Evolutionary conservation across 345 rosid genomes (phyloP).

Genomic region (Dimocarpus longan): DNA sequence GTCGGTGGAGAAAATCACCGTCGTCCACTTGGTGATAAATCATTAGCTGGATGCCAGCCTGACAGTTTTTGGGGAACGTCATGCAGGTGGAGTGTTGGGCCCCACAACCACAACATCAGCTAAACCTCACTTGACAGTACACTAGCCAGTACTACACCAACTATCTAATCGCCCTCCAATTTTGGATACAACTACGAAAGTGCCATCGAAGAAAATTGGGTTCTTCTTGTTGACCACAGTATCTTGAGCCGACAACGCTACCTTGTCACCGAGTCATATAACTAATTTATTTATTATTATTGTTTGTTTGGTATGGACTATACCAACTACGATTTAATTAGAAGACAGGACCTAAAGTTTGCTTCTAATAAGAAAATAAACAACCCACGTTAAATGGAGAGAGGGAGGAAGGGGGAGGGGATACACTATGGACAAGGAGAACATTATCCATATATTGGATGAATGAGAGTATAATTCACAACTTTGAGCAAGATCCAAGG

Average conservation of each 20-base stretch:
- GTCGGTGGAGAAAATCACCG: conserved; percentile 9
- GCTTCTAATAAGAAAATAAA: too few relatives aligned
- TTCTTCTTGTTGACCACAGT: background rate
- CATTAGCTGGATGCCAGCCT: background rate
- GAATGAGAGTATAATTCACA: too few relatives aligned
- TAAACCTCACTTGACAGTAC: background rate
- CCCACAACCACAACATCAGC: background rate
- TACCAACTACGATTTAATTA: too few relatives aligned
- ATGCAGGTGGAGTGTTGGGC: background rate
- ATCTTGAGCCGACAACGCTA: background rate
- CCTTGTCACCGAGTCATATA: background rate
- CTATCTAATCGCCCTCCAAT: background rate
- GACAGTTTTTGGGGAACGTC: background rate
- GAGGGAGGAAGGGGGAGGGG: too few relatives aligned
- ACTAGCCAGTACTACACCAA: background rate
- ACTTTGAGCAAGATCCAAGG: too few relatives aligned
- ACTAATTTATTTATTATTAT: too few relatives aligned
- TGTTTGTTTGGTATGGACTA: too few relatives aligned
- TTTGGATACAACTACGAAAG: background rate
- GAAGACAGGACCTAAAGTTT: too few relatives aligned
- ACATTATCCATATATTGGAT: too few relatives aligned
- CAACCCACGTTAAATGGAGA: too few relatives aligned
- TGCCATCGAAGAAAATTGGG: background rate
- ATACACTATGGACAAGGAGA: too few relatives aligned
- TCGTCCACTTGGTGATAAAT: background rate